Percentiles rank a stretch among this genome's conserved stretches.
Evolutionary conservation across 257 asterid species (phyloP).

Genomic region (Solanum chiquidenum): DNA sequence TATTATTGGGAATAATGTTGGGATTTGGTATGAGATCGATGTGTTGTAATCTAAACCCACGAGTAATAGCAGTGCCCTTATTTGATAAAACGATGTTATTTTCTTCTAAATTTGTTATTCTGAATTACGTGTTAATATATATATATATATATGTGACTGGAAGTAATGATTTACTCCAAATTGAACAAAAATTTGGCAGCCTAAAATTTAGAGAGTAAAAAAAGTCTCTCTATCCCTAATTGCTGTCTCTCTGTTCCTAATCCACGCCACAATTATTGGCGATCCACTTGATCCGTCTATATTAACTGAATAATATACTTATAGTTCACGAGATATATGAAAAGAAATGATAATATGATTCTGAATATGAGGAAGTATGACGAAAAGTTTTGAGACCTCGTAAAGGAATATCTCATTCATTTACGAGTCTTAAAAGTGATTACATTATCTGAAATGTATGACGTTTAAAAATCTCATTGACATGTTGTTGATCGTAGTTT

Average conservation of each 20-base stretch:
- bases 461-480: background rate
- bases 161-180: background rate
- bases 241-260: background rate
- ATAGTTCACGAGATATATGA: background rate
- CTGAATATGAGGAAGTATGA: background rate
- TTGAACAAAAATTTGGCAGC: background rate
- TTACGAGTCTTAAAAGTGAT: background rate
- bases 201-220: background rate
- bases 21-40: too few species aligned
- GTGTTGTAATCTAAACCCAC: background rate
- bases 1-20: too few species aligned
- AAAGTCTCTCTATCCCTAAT: background rate
- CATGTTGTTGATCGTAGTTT: background rate
- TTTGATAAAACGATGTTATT: too few species aligned
- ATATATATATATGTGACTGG: background rate
- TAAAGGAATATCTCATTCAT: background rate
- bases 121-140: background rate
- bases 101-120: background rate
- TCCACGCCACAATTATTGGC: background rate
- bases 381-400: accelerated
- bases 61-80: too few species aligned
- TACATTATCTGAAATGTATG: background rate
- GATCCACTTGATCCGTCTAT: background rate
- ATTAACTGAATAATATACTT: background rate
- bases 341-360: background rate